Evolutionary conservation across 768 basidiomycete genomes (phyloP), one percentile per base, ranked within the genome.

Genomic region (Auricularia sp.): DNA sequence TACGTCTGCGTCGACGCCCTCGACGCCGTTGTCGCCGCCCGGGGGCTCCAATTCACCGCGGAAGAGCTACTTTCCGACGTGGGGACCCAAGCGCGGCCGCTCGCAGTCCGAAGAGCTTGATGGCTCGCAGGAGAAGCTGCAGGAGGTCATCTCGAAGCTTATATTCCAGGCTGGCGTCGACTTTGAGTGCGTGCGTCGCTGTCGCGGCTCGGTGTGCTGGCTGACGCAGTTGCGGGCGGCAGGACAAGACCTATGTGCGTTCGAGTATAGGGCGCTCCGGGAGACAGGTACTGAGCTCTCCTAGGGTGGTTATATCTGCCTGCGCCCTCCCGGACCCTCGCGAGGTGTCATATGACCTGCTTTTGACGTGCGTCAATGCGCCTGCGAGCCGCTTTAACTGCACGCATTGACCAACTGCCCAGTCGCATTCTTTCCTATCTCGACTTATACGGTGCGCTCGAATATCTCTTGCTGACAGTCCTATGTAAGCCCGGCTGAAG

Each of bases 141-240:
- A 89, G 67, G 82, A 85, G 16, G 81, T 88, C 35, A 82, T 93
- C 78, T 71, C 76, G 44, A 84, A 78, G 72, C 79, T 93, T 76
- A 91, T 93, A 56, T 92, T 89, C 69, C 91, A 92, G 72, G 92
- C 92, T 54, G 92, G 92, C 2, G 88, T 92, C 64, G 92, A 94
- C 76, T 93, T 85, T 68, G 91, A 93, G 92, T 94, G 69, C 71
- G 87, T 80, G 21, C 11, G 18, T 18, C 1, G 47, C 47, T 8
- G 7, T 1, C 18, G 11, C 47, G 47, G 18, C 11, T 6, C 0
- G 0, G 47, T 18, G 47, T 18, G 47, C 47, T 51, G 47, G 21
- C 47, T 51, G 39, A 42, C 39, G 39, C 39, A 8, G 47, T 10
- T 51, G 16, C 16, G 5, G 47, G 11, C 6, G 11, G 47, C 66